A percentile compares a stretch with the other conserved stretches of the same genome.
Conservation (phyloP, 768 basidiomycete species). For the Pleurotus eryngii region DNA sequence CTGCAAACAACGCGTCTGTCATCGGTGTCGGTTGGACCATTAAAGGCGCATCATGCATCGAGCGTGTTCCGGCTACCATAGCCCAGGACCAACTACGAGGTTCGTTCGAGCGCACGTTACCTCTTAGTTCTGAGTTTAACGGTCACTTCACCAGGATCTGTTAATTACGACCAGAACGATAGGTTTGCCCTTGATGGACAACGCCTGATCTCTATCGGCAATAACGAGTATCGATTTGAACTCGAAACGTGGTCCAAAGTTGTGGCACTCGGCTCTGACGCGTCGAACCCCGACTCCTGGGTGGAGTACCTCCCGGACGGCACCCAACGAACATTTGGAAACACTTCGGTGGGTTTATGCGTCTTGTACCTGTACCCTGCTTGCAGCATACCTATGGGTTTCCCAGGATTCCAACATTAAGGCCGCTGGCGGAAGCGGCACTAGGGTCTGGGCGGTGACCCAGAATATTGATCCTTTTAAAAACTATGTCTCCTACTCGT, state of each 20-base stretch:
- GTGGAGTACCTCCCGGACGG: slow-evolving; percentile 2
- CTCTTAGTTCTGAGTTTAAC: background rate
- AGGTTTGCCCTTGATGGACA: slow-evolving; percentile 4
- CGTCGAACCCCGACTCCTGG: slow-evolving; percentile 4
- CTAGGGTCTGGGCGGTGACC: slow-evolving; percentile 1
- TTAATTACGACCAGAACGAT: slow-evolving; percentile 1
- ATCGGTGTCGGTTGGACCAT: slow-evolving; percentile 6
- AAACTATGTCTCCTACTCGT: slow-evolving; percentile 1
- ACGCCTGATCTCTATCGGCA: background rate
- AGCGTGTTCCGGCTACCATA: slow-evolving; percentile 4
- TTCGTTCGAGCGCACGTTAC: background rate
- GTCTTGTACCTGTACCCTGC: background rate
- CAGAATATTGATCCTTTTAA: slow-evolving; percentile 1
- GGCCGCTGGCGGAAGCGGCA: background rate
- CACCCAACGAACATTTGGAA: slow-evolving; percentile 3
- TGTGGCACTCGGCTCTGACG: background rate
- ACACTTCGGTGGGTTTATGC: background rate
- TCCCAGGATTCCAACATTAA: slow-evolving; percentile 1
- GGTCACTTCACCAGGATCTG: background rate
- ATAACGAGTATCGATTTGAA: slow-evolving; percentile 6
- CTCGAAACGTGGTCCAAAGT: slow-evolving; percentile 5
- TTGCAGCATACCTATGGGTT: background rate
- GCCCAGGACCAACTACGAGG: background rate
- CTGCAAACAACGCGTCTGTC: background rate
- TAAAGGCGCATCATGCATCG: slow-evolving; percentile 4